Base-by-base conservation (phyloP, 306 rosid genomes). In the Vicia sativa region DNA sequence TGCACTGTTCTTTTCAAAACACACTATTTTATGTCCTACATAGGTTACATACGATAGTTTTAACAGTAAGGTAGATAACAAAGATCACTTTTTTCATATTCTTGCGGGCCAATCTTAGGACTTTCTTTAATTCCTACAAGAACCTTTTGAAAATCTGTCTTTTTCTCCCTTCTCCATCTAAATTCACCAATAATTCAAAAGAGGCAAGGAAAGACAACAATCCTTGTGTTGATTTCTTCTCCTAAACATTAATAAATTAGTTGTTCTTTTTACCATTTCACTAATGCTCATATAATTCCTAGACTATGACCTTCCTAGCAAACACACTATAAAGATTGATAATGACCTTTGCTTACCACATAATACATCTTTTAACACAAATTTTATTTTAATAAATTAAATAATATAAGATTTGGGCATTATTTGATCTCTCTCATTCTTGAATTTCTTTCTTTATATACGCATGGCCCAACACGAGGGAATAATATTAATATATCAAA, bases 161-260 rank as follows among this genome's bases (percentile, higher is more conserved):
- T 76, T 73, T 69, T 70, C 75, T 55, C 65, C 64, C 75, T 70
- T 74, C 53, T 42, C 67, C 57, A 23, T 79, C 71, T 65, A 67
- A 72, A 79, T 69, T 62, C 67, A 37, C 85, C 81, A 80, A 82
- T 82, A 70, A 80, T 76, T 79, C 53, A 76, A 53, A 11, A 11
- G 19, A 42, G 52, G 54, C 45, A 55, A 49, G 5, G 12, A 52
- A 74, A 72, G 70, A 70, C 70, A 65, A 73, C 5, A 18, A 61
- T 14, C 55, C 64, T 67, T 61, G 65, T 52, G 3, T 9, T 12
- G 72, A 70, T 77, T 74, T 75, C 39, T 74, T 77, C 68, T 64
- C 39, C 29, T 25, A 62, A 3, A 16, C 9, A 44, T 45, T 5
- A 13, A 2, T 62, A 68, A 63, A 73, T 29, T 57, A 56, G 2